Base-by-base conservation (phyloP, 768 basidiomycete species). In the Leccinellum albellum region DNA sequence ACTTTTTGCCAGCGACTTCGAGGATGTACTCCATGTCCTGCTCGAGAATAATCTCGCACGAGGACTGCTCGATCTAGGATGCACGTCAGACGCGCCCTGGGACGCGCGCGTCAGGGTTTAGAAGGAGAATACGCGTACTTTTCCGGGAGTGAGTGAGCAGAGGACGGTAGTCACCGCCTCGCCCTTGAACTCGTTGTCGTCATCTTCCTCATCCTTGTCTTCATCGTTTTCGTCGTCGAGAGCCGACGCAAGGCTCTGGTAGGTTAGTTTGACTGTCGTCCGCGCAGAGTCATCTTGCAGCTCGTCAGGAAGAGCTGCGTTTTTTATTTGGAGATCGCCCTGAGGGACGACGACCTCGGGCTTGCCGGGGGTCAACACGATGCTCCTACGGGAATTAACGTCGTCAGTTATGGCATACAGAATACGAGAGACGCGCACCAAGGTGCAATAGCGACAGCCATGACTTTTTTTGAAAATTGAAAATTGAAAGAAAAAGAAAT, bases 1-100 rank as follows among this genome's bases (percentile, higher is more conserved):
- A 92, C 90, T 97, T 97, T 75, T 91, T 88, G 56, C 94, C 94
- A 46, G 85, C 79, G 48, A 83, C 75, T 67, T 88, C 82, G 67
- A 95, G 84, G 53, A 79, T 69, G 66, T 87, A 87, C 35, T 83
- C 81, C 48, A 82, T 82, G 13, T 85, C 82, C 26, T 82, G 80
- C 58, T 85, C 81, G 53, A 96, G 80, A 35, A 86, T 80, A 45
- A 95, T 72, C 69, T 94, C 84, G 37, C 88, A 75, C 12, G 79
- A 73, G 14, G 82, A 79, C 68, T 94, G 90, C 72, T 94, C 92
- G 61, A 87, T 83, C 93, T 94, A 50, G 29, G 15, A 50, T 28
- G 24, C 49, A 51, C 32, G 55, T 67, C 29, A 50, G 52, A 49
- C 51, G 52, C 58, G 53, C 55, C 49, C 17, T 56, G n/a, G 53